Base-by-base conservation (phyloP, 129 eudicot genomes). In the Lonicera japonica region DNA sequence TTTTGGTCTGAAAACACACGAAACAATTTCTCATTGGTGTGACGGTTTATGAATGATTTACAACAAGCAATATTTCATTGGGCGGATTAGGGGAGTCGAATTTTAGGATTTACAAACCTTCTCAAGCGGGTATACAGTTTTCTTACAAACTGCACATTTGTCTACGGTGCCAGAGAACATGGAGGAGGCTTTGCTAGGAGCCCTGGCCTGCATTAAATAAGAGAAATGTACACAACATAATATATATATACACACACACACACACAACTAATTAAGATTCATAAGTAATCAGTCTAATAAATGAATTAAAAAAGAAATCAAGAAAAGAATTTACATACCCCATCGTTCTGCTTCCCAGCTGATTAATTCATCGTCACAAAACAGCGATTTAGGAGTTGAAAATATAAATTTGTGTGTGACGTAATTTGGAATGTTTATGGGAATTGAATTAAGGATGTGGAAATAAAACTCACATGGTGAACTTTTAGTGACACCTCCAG, bases 71-170 rank as follows among this genome's bases (percentile, higher is more conserved):
- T 29, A 29, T 29, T 29, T 29, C 2, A 6, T 29, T 29, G 36
- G 36, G 6, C 36, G 4, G 36, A 6, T 1, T 6, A 6, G 6
- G 14, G 8, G 15, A 6, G 8, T 21, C 34, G 11, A 21, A 54
- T 1, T n/a, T 17, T 23, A 1, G 20, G 14, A 14, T 12, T 13
- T 1, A 58, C 78, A 19, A 58, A 92, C 98, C 96, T 92, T 92
- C 74, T 92, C 98, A 4, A 87, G 65, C 17, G 98, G 98, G 77
- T 92, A 92, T 0, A 85, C 98, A 3, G 96, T 87, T 70, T 85
- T 92, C 3, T 76, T 75, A 64, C 98, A 87, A 14, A 67, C 73
- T 1, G 84, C 82, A 65, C 98, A 92, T 73, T 87, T 92, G 2
- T 92, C 98, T 43, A 80, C 95, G 50, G 96, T 92, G 10, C 98